Evolutionary conservation across 371 early-diverging fungal genomes (phyloP).

Genomic region (Rhizopus microsporus): DNA sequence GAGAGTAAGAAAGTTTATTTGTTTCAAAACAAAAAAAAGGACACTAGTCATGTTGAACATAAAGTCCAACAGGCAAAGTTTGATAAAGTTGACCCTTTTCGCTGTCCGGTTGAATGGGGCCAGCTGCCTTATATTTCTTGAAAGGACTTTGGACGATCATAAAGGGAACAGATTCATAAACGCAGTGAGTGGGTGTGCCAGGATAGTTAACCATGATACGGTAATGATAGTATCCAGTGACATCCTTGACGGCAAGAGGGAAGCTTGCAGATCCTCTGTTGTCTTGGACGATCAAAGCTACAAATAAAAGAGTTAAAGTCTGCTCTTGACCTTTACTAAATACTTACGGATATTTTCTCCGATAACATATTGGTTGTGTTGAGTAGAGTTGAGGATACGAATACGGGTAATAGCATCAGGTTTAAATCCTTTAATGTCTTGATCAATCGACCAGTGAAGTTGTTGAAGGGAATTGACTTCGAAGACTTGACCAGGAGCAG

Average conservation of each 20-base stretch:
- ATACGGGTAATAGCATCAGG: slow-evolving; percentile 40
- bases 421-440: slow-evolving; percentile 11
- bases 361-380: slow-evolving; percentile 35
- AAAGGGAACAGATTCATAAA: slow-evolving; percentile 38
- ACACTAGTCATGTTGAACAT: background rate
- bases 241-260: slow-evolving; percentile 23
- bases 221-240: slow-evolving; percentile 34
- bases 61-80: background rate
- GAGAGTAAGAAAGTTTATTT: background rate
- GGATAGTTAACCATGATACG: slow-evolving; percentile 43
- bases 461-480: slow-evolving; percentile 24
- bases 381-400: slow-evolving; percentile 34
- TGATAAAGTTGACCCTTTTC: background rate
- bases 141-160: slow-evolving; percentile 28
- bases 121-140: slow-evolving; percentile 12
- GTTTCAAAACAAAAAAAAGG: background rate
- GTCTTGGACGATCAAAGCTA: slow-evolving; percentile 21
- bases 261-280: slow-evolving; percentile 25
- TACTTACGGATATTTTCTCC: slow-evolving; percentile 39
- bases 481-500: slow-evolving; percentile 27
- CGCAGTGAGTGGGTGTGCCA: slow-evolving; percentile 29
- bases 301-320: background rate
- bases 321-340: background rate
- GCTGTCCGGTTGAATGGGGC: slow-evolving; percentile 6
- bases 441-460: slow-evolving; percentile 31